A percentile compares a stretch with the other conserved stretches of the same genome.
Evolutionary conservation across 129 eudicot genomes (phyloP).

Genomic region (Pittosporum tobira): DNA sequence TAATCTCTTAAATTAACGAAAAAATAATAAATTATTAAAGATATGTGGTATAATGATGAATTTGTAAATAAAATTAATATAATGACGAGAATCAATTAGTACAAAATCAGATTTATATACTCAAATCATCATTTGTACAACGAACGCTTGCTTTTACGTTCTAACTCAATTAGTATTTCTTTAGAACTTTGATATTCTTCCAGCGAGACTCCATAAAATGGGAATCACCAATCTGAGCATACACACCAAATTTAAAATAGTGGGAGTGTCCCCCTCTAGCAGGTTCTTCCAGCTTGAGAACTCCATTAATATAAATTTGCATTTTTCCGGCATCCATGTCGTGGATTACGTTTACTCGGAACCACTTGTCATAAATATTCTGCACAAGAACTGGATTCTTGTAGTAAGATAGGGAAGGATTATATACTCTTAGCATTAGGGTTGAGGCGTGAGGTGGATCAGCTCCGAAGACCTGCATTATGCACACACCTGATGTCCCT

Average conservation of each 20-base stretch:
- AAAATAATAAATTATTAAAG: too few species aligned
- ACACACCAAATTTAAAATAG: slow-evolving; percentile 27
- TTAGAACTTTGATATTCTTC: slow-evolving; percentile 17
- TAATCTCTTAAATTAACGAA: too few species aligned
- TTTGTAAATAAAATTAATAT: too few species aligned
- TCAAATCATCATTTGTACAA: too few species aligned
- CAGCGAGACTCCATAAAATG: slow-evolving; percentile 24
- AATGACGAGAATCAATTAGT: too few species aligned
- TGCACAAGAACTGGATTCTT: slow-evolving; percentile 1
- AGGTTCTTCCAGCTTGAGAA: slow-evolving; percentile 10
- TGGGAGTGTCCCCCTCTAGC: slow-evolving; percentile 17
- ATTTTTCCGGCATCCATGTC: slow-evolving; percentile 11
- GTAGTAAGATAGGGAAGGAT: slow-evolving; percentile 24
- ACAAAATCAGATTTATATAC: too few species aligned
- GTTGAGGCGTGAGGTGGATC: slow-evolving; percentile 21
- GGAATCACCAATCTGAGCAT: slow-evolving; percentile 11
- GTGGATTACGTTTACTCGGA: slow-evolving; percentile 19
- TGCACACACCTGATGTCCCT: too few species aligned
- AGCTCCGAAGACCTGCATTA: slow-evolving; percentile 40
- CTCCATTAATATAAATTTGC: slow-evolving; percentile 17
- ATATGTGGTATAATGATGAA: too few species aligned
- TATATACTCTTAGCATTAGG: slow-evolving; percentile 24
- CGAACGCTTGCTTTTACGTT: too few species aligned
- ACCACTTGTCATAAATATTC: slow-evolving; percentile 19
- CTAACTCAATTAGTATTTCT: too few species aligned